Evolutionary conservation across 495 filamentous ascomycete genomes (phyloP), one percentile per base, ranked within the genome.

Genomic region (Neurospora cerealis): DNA sequence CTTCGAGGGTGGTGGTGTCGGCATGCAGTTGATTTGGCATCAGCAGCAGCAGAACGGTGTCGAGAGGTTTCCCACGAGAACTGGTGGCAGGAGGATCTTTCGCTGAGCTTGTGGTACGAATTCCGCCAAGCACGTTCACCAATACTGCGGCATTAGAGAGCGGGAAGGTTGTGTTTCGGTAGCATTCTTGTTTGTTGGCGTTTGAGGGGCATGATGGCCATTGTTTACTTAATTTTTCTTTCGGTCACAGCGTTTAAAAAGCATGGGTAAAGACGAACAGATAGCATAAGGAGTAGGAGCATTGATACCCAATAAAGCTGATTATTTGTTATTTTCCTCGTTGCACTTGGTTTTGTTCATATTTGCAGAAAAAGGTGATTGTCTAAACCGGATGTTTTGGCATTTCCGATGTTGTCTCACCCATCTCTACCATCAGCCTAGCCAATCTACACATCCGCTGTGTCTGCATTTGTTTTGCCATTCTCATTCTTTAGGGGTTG

Each of bases 1-100:
- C 70, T 86, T 89, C 5, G 93, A 93, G 34, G 90, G 89, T 17
- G 92, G 91, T 8, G 91, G 92, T 5, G 88, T 94, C 69, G 90
- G 90, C 1, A 91, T 92, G 72, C 79, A 94, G 76, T 89, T 90
- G 82, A 80, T 92, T 74, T 91, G 92, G 79, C 89, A 91, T 73
- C 78, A 83, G 37, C 86, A 89, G 71, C 82, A 83, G 39, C 82
- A 90, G 41, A 90, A 86, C 54, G 89, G 91, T 4, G 83, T 87
- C 32, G 91, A 92, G 69, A 81, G 86, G 66, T 89, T 87, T 74
- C 87, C 89, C 0, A 84, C 87, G 37, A 88, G 88, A 48, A 88
- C 89, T 74, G 88, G 88, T 69, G 91, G 91, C 3, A 86, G 88
- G 66, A 83, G 89, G 71, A 81, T 93, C 13, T 92, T 94, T 73